Percentiles rank a stretch among this genome's conserved stretches.
Evolutionary conservation across 73 alveolate genomes (phyloP).

Genomic region (Paramecium octaurelia): DNA sequence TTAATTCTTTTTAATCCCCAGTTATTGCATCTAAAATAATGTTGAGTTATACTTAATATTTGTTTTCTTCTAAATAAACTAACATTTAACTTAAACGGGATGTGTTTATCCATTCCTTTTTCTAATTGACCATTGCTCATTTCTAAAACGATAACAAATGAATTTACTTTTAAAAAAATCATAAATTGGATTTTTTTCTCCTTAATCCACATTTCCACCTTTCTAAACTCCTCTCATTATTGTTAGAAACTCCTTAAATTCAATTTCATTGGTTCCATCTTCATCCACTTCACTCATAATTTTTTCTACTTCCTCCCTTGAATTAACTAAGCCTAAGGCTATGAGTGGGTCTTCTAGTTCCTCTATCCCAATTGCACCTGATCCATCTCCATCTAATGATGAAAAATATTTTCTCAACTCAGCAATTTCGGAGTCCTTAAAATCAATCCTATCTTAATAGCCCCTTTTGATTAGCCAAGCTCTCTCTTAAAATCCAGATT

Average conservation of each 20-base stretch:
- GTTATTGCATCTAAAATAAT: slow-evolving; percentile 47
- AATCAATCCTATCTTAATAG: slow-evolving; percentile 66
- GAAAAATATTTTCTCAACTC: slow-evolving; percentile 74
- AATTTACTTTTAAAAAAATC: slow-evolving; percentile 67
- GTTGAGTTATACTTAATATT: slow-evolving; percentile 44
- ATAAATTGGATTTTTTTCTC: slow-evolving; percentile 64
- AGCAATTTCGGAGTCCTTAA: slow-evolving; percentile 62
- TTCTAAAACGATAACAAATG: neutral
- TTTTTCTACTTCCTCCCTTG: slow-evolving; percentile 80
- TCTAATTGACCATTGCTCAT: slow-evolving; percentile 63
- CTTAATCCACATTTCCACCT: slow-evolving; percentile 56
- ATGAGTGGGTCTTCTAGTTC: slow-evolving; percentile 93
- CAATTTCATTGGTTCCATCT: slow-evolving; percentile 86
- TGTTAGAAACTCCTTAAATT: slow-evolving; percentile 87
- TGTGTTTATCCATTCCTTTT: slow-evolving; percentile 52
- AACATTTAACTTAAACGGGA: slow-evolving; percentile 66
- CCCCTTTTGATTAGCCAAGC: slow-evolving; percentile 78
- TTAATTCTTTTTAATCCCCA: slow-evolving; percentile 47
- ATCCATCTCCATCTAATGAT: slow-evolving; percentile 82
- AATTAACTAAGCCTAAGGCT: slow-evolving; percentile 89
- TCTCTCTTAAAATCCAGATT: slow-evolving; percentile 67
- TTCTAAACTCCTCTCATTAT: slow-evolving; percentile 83
- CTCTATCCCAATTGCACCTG: slow-evolving; percentile 87
- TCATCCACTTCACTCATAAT: slow-evolving; percentile 83
- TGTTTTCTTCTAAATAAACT: slow-evolving; percentile 68